phyloP scores from a whole-genome alignment of 2,329 filamentous ascomycete genomes.

The Beauveria sp. region DNA sequence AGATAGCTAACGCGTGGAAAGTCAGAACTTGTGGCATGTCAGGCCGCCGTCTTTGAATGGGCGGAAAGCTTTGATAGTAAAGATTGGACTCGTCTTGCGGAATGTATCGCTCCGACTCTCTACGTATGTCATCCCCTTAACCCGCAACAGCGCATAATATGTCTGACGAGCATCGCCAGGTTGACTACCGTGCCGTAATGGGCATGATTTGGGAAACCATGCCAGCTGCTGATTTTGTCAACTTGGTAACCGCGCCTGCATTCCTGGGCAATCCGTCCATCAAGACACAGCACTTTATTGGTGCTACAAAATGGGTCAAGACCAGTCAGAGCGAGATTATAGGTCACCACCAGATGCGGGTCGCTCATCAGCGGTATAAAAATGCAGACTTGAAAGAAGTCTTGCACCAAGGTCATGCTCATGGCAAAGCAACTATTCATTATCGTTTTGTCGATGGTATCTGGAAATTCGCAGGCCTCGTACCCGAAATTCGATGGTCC shows the following conservation, averaged over 20 bases:
- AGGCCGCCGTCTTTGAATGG: conserved; percentile 44
- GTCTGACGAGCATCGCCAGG: conserved; percentile 10
- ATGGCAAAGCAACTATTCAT: conserved; percentile 45
- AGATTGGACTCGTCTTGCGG: conserved; percentile 35
- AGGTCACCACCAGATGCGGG: conserved; percentile 49
- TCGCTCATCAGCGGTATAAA: conserved; percentile 49
- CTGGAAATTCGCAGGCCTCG: conserved; percentile 50
- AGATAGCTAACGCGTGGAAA: neutral
- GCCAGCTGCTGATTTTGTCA: conserved; percentile 45
- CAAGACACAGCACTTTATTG: conserved; percentile 51
- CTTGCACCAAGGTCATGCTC: conserved; percentile 46
- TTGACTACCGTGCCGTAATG: conserved; percentile 31
- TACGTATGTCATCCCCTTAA: conserved; percentile 10
- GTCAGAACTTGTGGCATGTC: conserved; percentile 7
- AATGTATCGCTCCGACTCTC: conserved; percentile 44
- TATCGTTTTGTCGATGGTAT: conserved; percentile 50
- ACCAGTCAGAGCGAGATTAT: conserved; percentile 38
- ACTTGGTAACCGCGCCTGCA: conserved; percentile 41
- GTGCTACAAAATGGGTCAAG: conserved; percentile 44
- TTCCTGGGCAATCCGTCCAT: conserved; percentile 47
- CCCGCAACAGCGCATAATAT: too few relatives aligned
- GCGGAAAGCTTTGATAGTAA: conserved; percentile 55
- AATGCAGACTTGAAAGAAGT: conserved; percentile 39
- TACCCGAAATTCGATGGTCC: conserved; percentile 45
- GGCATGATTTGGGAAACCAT: conserved; percentile 48